phyloP scores from a whole-genome alignment of 2,329 filamentous ascomycete species.

The Venturia effusa region DNA sequence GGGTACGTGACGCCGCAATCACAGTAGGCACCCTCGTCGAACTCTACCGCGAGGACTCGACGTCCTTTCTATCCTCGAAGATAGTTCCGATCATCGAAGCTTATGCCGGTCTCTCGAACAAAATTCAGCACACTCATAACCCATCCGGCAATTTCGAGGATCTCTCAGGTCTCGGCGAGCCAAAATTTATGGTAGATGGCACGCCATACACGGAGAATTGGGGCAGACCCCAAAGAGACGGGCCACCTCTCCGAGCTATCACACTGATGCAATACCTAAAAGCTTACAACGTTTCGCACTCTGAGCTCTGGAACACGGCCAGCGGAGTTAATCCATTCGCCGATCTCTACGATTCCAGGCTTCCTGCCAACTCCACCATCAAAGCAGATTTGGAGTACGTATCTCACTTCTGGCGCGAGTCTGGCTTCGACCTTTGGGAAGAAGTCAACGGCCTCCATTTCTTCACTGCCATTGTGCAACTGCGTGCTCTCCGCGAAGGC shows the following conservation, averaged over 20 bases:
- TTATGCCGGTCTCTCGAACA: conserved; percentile 24
- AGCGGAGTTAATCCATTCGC: conserved; percentile 13
- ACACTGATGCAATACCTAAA: conserved; percentile 32
- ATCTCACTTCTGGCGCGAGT: conserved; percentile 29
- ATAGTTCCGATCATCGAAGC: conserved; percentile 23
- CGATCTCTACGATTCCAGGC: conserved; percentile 25
- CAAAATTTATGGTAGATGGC: conserved; percentile 30
- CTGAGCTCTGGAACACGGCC: conserved; percentile 23
- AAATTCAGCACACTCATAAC: conserved; percentile 28
- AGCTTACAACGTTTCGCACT: conserved; percentile 30
- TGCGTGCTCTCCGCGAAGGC: conserved; percentile 26
- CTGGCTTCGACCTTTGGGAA: conserved; percentile 35
- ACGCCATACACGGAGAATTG: conserved; percentile 27
- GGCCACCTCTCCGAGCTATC: conserved; percentile 31
- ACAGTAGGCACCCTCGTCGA: conserved; percentile 31
- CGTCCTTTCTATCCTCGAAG: conserved; percentile 18
- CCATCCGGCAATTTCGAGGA: conserved; percentile 26
- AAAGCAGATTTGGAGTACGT: conserved; percentile 36
- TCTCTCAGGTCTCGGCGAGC: conserved; percentile 31
- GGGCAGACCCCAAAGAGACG: conserved; percentile 34
- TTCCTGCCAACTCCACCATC: conserved; percentile 29
- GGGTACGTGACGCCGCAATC: conserved; percentile 34
- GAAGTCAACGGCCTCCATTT: conserved; percentile 33
- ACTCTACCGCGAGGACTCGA: conserved; percentile 25
- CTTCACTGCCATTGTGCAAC: conserved; percentile 29